phyloP scores from a whole-genome alignment of 306 rosid genomes.

The Boehmeria nivea region DNA sequence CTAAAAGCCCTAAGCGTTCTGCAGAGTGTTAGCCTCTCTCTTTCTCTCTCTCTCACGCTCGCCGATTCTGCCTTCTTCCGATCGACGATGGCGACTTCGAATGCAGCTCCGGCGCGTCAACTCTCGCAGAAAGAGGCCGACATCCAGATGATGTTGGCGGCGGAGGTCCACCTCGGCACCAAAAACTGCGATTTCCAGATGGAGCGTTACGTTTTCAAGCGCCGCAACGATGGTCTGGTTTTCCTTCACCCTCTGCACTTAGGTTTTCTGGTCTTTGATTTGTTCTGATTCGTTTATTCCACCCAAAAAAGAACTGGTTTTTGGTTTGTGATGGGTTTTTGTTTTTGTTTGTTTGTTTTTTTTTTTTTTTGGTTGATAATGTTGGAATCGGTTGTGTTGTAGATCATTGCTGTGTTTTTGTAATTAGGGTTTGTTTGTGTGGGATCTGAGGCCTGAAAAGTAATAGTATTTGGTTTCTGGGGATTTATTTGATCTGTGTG shows the following conservation, averaged over 20 bases:
- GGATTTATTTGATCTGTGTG: too few relatives aligned
- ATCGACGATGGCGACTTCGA: slow-evolving; percentile 42
- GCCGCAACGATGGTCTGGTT: slow-evolving; percentile 67
- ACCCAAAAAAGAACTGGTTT: neutral
- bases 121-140: slow-evolving; percentile 78
- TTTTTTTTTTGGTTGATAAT: too few relatives aligned
- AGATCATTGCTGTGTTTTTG: too few relatives aligned
- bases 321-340: neutral
- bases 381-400: too few relatives aligned
- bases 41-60: neutral
- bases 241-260: neutral
- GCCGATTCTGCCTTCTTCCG: neutral
- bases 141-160: slow-evolving; percentile 84
- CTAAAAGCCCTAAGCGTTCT: too few relatives aligned
- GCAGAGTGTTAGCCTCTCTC: too few relatives aligned
- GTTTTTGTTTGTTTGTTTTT: neutral
- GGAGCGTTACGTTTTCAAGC: slow-evolving; percentile 90
- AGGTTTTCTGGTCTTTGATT: neutral
- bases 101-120: slow-evolving; percentile 45
- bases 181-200: slow-evolving; percentile 78
- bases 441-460: too few relatives aligned
- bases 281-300: neutral
- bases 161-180: slow-evolving; percentile 85
- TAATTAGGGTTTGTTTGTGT: too few relatives aligned
- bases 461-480: too few relatives aligned